Conservation (phyloP, 768 basidiomycete species). For the Lactarius vividus region DNA sequence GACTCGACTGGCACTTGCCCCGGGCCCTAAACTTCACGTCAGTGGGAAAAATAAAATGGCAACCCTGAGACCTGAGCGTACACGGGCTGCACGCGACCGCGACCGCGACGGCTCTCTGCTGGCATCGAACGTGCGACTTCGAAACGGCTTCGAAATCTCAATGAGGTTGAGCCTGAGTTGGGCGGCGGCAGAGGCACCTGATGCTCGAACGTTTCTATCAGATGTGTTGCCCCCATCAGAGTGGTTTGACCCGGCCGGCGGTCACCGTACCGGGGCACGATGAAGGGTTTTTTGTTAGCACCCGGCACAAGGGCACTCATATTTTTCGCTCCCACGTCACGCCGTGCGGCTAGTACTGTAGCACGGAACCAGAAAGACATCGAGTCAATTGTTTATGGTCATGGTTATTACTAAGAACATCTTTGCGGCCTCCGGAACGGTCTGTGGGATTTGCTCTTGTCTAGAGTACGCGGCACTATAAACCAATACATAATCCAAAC, state of each 20-base stretch:
- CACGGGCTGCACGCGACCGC: too few species aligned
- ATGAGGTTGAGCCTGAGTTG: too few species aligned
- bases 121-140: too few species aligned
- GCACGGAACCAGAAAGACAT: neutral
- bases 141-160: too few species aligned
- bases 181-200: too few species aligned
- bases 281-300: neutral
- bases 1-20: too few species aligned
- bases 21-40: too few species aligned
- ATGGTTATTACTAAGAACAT: neutral
- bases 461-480: conserved; percentile 1
- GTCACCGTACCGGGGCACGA: neutral
- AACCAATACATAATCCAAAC: conserved; percentile 16
- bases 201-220: too few species aligned
- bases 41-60: too few species aligned
- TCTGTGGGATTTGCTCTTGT: neutral
- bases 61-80: too few species aligned
- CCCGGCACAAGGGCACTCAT: neutral
- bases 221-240: neutral
- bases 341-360: neutral
- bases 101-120: too few species aligned
- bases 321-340: neutral
- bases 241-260: neutral
- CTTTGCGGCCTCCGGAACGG: neutral
- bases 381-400: too few species aligned